These are phyloP conservation scores for Echites panduratus DNA, from an alignment of 257 asterid species.

Conservation along the genomic window DNA sequence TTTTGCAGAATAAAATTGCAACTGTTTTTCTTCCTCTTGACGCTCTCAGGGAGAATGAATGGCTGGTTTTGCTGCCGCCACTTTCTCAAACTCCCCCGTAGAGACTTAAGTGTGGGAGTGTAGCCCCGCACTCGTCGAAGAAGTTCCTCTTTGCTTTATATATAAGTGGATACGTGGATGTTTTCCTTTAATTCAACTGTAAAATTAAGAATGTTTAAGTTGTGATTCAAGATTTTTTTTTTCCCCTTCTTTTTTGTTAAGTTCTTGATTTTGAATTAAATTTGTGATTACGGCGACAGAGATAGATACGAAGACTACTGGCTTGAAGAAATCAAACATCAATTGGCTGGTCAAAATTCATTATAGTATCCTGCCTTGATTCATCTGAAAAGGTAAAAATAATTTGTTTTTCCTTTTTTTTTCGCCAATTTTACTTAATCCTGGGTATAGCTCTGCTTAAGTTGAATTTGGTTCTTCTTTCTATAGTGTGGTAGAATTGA, in stretches of 20 bases:
- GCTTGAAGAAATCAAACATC: conserved; percentile 97
- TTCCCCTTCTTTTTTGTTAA: too few species aligned
- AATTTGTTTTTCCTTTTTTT: neutral
- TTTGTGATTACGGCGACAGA: conserved; percentile 52
- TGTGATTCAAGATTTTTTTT: neutral
- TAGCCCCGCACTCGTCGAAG: too few species aligned
- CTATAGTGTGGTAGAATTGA: neutral
- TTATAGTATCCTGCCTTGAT: conserved; percentile 94
- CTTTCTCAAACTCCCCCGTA: too few species aligned
- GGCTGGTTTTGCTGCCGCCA: too few species aligned
- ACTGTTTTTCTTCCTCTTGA: too few species aligned
- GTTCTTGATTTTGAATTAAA: neutral
- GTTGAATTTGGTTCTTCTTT: neutral
- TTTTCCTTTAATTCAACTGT: conserved; percentile 5
- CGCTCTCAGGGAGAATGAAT: too few species aligned
- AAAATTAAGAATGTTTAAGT: neutral
- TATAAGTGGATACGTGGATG: neutral
- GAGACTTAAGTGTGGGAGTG: too few species aligned
- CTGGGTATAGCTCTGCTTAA: neutral
- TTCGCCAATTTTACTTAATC: neutral
- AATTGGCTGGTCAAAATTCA: conserved; percentile 86
- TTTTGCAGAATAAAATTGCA: too few species aligned
- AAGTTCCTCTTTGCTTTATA: neutral
- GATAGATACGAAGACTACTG: conserved; percentile 79
- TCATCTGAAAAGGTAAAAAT: conserved; percentile 88